A percentile compares a stretch with the other conserved stretches of the same genome.
phyloP scores from a whole-genome alignment of 768 basidiomycete species.

The Kwoniella bestiolae region DNA sequence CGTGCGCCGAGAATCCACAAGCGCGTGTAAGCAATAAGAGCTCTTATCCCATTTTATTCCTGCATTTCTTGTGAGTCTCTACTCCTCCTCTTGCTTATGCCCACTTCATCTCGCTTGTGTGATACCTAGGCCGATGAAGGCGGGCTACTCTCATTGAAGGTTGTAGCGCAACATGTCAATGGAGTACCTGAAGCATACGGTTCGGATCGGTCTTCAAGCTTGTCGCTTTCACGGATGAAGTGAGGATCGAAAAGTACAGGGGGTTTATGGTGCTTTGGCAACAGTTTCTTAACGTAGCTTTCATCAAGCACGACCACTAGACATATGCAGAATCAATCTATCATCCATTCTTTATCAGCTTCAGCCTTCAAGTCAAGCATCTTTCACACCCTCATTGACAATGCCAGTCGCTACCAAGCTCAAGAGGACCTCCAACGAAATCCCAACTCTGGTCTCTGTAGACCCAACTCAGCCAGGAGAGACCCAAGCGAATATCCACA shows the following conservation, averaged over 20 bases:
- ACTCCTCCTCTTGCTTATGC: not conserved
- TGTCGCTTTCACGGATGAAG: no score
- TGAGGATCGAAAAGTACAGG: no score
- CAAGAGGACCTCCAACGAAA: conserved; percentile 4
- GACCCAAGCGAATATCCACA: conserved; percentile 30
- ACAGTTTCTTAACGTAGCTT: no score
- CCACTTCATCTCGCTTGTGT: not conserved
- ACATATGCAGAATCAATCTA: no score
- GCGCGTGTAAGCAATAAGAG: not conserved
- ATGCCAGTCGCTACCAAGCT: conserved; percentile 8
- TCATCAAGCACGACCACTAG: no score
- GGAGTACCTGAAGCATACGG: not conserved
- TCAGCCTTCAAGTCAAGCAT: no score
- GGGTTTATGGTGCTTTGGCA: no score
- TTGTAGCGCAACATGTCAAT: no score
- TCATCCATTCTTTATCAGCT: no score
- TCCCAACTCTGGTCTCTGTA: conserved; percentile 31
- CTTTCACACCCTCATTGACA: no score
- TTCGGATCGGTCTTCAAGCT: not conserved
- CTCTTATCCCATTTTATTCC: not conserved
- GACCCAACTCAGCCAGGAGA: conserved; percentile 25
- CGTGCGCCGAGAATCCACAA: not conserved
- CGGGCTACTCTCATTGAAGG: not conserved
- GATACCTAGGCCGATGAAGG: not conserved
- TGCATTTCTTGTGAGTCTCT: not conserved